phyloP scores from a whole-genome alignment of 75 land plant genomes.

The Picea glauca region DNA sequence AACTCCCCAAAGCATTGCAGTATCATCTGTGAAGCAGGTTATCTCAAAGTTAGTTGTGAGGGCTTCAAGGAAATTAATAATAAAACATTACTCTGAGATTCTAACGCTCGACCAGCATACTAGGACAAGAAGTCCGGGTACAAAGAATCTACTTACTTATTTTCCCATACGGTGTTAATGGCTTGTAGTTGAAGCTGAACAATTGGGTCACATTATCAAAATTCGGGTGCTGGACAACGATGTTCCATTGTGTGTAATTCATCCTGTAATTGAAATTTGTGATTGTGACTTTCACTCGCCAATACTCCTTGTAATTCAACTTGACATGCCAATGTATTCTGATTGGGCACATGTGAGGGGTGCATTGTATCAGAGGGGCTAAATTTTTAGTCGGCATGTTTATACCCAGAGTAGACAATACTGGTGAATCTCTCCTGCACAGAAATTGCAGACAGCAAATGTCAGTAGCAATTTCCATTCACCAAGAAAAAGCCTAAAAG shows the following conservation, averaged over 20 bases:
- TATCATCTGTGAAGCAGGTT: constrained; percentile 41
- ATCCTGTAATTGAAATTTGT: constrained; percentile 54
- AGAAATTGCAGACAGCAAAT: not conserved
- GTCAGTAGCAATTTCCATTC: not conserved
- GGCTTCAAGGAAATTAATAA: not conserved
- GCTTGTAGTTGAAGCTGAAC: constrained; percentile 63
- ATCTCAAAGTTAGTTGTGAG: too few species aligned
- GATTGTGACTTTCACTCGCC: constrained; percentile 68
- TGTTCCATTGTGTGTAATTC: constrained; percentile 62
- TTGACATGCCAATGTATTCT: constrained; percentile 78
- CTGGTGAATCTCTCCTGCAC: constrained; percentile 11
- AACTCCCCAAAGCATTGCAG: constrained; percentile 70
- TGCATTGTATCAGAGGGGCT: constrained; percentile 24
- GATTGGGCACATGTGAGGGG: constrained; percentile 69
- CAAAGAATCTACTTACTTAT: constrained; percentile 38
- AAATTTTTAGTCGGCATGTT: constrained; percentile 15
- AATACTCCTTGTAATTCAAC: constrained; percentile 56
- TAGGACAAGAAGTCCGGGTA: too few species aligned
- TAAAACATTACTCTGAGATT: too few species aligned
- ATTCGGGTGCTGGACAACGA: constrained; percentile 70
- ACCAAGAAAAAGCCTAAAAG: not conserved
- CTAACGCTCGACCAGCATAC: too few species aligned
- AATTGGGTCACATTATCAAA: constrained; percentile 46
- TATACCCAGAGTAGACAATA: not conserved
- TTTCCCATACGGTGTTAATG: constrained; percentile 39